Evolutionary conservation across 495 filamentous ascomycete species (phyloP).

Genomic region (Immersiella caudata): DNA sequence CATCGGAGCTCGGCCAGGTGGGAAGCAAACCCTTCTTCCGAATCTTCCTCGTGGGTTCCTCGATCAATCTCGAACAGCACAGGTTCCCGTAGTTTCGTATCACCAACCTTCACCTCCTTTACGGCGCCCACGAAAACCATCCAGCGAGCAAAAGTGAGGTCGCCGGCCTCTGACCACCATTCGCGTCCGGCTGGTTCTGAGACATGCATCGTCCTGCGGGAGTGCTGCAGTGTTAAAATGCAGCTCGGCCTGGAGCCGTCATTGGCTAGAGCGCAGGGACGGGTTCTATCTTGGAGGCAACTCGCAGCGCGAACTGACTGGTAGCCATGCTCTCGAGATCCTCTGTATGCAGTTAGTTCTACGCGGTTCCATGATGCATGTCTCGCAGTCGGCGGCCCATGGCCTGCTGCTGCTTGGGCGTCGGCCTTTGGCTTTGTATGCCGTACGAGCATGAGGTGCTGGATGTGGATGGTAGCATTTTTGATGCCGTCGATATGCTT

Average conservation of each 20-base stretch:
- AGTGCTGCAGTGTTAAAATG: slow-evolving; percentile 30
- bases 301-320: slow-evolving; percentile 18
- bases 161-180: slow-evolving; percentile 21
- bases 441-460: slow-evolving; percentile 5
- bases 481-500: slow-evolving; percentile 16
- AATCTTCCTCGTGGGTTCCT: neutral
- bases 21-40: neutral
- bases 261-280: slow-evolving; percentile 24
- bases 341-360: slow-evolving; percentile 14
- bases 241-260: slow-evolving; percentile 17
- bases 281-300: neutral
- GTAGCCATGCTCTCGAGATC: slow-evolving; percentile 3
- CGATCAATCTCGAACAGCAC: neutral
- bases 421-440: slow-evolving; percentile 1
- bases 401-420: slow-evolving; percentile 2
- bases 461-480: slow-evolving; percentile 2
- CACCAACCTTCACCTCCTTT: neutral
- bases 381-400: slow-evolving; percentile 1
- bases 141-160: slow-evolving; percentile 18
- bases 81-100: slow-evolving; percentile 3
- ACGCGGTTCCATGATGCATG: slow-evolving; percentile 25
- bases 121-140: neutral
- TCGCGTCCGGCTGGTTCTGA: slow-evolving; percentile 25
- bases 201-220: slow-evolving; percentile 35
- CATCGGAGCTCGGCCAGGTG: neutral